These are phyloP conservation scores for Phycomyces nitens DNA, from an alignment of 192 early-diverging fungal species.

Conservation along the genomic window DNA sequence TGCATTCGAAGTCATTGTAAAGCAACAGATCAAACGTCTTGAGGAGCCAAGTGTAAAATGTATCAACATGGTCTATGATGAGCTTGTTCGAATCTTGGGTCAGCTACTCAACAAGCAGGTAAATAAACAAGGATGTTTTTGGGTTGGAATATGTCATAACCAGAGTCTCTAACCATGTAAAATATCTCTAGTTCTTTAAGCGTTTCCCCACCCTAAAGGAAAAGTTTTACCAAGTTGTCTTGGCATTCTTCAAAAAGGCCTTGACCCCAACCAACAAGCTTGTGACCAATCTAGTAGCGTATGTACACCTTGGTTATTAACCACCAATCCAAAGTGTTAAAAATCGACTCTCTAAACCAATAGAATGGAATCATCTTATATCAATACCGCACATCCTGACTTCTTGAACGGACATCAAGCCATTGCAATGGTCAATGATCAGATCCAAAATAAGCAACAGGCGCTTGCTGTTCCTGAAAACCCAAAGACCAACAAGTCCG, in stretches of 20 bases:
- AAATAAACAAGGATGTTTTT: too few relatives aligned
- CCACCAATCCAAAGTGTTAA: too few relatives aligned
- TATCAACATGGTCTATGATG: constrained; percentile 94
- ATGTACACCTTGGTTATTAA: constrained; percentile 31
- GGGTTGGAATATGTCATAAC: too few relatives aligned
- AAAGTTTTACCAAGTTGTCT: constrained; percentile 89
- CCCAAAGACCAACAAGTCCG: not conserved
- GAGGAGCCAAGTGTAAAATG: constrained; percentile 98
- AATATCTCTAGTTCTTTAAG: constrained; percentile 80
- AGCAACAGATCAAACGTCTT: constrained; percentile 97
- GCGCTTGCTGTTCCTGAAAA: constrained; percentile 12
- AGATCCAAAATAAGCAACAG: constrained; percentile 34
- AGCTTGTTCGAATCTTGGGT: constrained; percentile 92
- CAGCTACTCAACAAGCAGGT: constrained; percentile 88
- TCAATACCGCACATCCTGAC: constrained; percentile 99
- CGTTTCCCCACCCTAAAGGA: constrained; percentile 95
- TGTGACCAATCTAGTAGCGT: constrained; percentile 86
- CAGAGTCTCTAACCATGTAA: too few relatives aligned
- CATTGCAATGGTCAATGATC: constrained; percentile 87
- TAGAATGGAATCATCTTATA: constrained; percentile 91
- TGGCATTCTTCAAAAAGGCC: constrained; percentile 90
- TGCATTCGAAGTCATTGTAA: constrained; percentile 97
- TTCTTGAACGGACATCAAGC: constrained; percentile 97
- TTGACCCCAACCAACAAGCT: constrained; percentile 92
- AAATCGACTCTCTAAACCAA: too few relatives aligned